Percentiles rank a stretch among this genome's conserved stretches.
These are phyloP conservation scores for Cryptomeria japonica DNA, from an alignment of 75 land plant species.

Conservation along the genomic window DNA sequence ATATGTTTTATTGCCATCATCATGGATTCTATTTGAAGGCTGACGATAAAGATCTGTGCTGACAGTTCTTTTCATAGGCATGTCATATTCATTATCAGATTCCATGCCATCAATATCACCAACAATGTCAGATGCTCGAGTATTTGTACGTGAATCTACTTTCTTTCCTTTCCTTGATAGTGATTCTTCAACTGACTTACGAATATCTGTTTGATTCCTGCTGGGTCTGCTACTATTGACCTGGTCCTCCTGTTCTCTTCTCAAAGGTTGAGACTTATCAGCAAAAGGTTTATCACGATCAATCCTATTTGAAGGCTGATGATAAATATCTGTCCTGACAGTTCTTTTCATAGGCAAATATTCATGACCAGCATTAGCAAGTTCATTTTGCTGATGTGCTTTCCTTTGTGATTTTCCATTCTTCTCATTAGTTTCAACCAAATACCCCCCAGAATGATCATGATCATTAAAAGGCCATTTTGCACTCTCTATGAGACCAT, in stretches of 20 bases:
- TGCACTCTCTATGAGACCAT: not conserved
- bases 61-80: not conserved
- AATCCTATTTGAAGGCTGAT: conserved; percentile 9
- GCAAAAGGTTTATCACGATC: conserved; percentile 6
- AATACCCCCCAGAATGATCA: conserved; percentile 5
- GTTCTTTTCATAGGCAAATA: not conserved
- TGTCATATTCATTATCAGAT: conserved; percentile 46
- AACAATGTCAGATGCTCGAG: conserved; percentile 18
- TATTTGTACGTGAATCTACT: conserved; percentile 11
- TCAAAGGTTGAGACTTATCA: not conserved
- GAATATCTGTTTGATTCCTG: not conserved
- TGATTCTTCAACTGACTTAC: not conserved
- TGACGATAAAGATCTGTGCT: not conserved
- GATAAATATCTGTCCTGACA: conserved; percentile 5
- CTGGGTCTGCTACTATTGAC: not conserved
- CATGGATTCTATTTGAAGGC: conserved; percentile 8
- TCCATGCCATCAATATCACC: conserved; percentile 54
- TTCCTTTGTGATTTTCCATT: conserved; percentile 12
- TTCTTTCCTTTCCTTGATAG: not conserved
- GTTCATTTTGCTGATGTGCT: not conserved
- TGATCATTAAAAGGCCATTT: not conserved
- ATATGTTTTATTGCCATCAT: not conserved
- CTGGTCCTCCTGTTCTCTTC: not conserved
- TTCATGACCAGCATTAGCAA: not conserved
- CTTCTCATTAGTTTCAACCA: conserved; percentile 1